Evolutionary conservation across 768 basidiomycete genomes (phyloP), one percentile per base, ranked within the genome.

Genomic region (Austroboletus eburneus): DNA sequence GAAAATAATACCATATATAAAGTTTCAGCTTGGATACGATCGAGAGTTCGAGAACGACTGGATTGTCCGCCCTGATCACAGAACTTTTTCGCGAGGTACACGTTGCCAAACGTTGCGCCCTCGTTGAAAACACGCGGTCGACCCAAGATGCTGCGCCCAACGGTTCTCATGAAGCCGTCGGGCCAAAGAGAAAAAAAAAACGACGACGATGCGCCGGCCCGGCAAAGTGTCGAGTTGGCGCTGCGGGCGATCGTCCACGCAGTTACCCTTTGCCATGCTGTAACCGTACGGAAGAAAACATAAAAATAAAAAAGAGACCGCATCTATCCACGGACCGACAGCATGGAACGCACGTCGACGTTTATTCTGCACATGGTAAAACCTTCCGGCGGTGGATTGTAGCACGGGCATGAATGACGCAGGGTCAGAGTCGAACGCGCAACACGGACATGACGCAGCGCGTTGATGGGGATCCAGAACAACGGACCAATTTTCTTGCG

Each of bases 91-190:
- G n/a, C n/a, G 39, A 38, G 29, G 3, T 32, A 32, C 30, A 34
- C 45, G 39, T 35, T 25, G 34, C 24, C 46, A 4, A 27, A 43
- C 25, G 36, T 45, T 25, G 30, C 1, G 9, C 48, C 56, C 58
- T 62, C 59, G 42, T 56, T 62, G 59, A 54, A 60, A 48, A 60
- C 59, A 60, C 57, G 59, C 54, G 46, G 54, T 24, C 1, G 8
- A 13, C 8, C 18, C 35, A 40, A 27, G 17, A 41, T 45, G 44
- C 49, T 54, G 54, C 46, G 57, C 48, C 30, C 30, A 32, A 14
- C 30, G 30, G 13, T n/a, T 27, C 25, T 32, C 24, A 8, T 30
- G 30, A 46, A 45, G 42, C 50, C 41, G 21, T 23, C 29, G 30
- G 32, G 45, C 7, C n/a, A 9, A 24, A 2, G 1, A 27, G 3